Percentiles rank a stretch among this genome's conserved stretches.
Evolutionary conservation across 2,329 filamentous ascomycete species (phyloP).

Genomic region (Phialophora macrospora): DNA sequence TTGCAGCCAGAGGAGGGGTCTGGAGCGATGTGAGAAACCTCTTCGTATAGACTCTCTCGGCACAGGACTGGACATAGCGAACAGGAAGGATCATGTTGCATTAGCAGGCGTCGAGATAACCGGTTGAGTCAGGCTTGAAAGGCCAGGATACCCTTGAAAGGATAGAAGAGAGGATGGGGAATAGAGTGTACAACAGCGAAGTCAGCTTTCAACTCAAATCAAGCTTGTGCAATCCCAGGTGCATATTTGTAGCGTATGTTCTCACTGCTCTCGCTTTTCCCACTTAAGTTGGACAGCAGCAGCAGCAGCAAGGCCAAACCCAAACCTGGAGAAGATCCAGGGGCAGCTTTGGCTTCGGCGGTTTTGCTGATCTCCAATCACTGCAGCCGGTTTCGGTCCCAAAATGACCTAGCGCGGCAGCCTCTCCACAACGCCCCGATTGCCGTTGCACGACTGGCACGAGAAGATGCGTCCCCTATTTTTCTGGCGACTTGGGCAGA

Average conservation of each 20-base stretch:
- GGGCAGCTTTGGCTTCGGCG: constrained; percentile 10
- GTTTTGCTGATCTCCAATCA: constrained; percentile 7
- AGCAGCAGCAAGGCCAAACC: background rate
- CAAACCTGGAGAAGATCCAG: constrained; percentile 8
- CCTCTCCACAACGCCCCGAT: constrained; percentile 3
- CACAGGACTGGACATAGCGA: constrained; percentile 1
- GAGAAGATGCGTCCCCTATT: constrained; percentile 31
- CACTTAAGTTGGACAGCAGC: background rate
- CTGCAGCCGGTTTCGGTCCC: background rate
- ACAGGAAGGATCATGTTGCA: constrained; percentile 7
- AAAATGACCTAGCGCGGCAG: background rate
- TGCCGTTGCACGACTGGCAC: constrained; percentile 9
- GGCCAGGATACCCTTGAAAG: constrained; percentile 17
- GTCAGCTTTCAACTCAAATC: constrained; percentile 21
- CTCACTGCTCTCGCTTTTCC: background rate
- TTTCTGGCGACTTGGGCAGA: constrained; percentile 10
- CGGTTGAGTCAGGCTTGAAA: constrained; percentile 1
- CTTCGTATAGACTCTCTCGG: constrained; percentile 19
- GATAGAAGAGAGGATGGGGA: constrained; percentile 15
- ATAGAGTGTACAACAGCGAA: constrained; percentile 30
- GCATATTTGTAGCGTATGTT: background rate
- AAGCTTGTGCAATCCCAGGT: background rate
- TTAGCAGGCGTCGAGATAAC: constrained; percentile 10
- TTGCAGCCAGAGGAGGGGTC: constrained; percentile 32
- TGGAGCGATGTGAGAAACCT: constrained; percentile 28